Conservation (phyloP, 139 green algal species). For the Astrephomene gubernaculifera region DNA sequence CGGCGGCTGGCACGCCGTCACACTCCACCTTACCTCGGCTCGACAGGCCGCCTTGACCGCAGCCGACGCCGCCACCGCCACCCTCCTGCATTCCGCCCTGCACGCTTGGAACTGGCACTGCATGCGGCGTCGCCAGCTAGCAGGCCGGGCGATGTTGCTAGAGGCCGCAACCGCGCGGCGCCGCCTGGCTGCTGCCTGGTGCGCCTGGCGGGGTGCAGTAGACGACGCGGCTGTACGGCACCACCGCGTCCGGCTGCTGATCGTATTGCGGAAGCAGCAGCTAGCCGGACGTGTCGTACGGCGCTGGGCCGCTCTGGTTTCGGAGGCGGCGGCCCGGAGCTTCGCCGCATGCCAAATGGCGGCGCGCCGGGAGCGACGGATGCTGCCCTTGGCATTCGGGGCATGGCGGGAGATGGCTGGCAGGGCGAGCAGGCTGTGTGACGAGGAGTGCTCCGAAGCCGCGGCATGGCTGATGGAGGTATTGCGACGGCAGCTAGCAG, state of each 20-base stretch:
- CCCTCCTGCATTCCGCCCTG: not conserved
- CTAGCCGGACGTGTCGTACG: not conserved
- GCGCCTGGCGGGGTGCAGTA: not conserved
- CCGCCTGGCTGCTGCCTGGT: not conserved
- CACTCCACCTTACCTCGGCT: not conserved
- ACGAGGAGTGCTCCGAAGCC: not conserved
- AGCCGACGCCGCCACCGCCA: not conserved
- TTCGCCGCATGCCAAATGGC: not conserved
- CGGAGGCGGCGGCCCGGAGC: not conserved
- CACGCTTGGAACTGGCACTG: not conserved
- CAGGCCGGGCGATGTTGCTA: not conserved
- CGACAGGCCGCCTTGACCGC: not conserved
- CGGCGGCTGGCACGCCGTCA: not conserved
- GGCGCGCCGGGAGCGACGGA: not conserved
- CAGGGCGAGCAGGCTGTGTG: not conserved
- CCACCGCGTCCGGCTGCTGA: not conserved
- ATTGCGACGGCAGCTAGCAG: not conserved
- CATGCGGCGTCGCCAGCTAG: not conserved
- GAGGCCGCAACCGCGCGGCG: not conserved
- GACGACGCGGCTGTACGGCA: not conserved
- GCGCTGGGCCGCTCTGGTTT: not conserved
- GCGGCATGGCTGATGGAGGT: not conserved
- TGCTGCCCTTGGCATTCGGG: constrained; percentile 3
- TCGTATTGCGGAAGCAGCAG: not conserved
- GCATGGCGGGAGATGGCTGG: not conserved